Percentiles rank a stretch among this genome's conserved stretches.
phyloP scores from a whole-genome alignment of 164 flowering plant species.

The Stephania yunnanensis region DNA sequence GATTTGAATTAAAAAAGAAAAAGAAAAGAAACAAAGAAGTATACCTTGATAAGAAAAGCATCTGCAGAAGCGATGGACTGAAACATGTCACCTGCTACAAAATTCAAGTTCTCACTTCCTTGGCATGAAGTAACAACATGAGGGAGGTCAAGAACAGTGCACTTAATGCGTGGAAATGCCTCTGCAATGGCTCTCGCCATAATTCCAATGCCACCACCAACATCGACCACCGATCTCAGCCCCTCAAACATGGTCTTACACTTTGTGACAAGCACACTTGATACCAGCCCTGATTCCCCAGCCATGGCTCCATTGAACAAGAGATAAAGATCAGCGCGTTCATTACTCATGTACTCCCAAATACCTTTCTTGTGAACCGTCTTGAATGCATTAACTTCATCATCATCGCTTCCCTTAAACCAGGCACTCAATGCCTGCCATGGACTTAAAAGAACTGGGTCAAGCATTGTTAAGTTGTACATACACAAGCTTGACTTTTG shows the following conservation, averaged over 20 bases:
- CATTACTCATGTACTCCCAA: conserved; percentile 10
- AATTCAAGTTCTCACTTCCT: too few relatives aligned
- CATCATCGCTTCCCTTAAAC: background rate
- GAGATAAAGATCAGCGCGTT: background rate
- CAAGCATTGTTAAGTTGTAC: conserved; percentile 9
- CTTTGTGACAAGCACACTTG: background rate
- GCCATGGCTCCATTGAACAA: conserved; percentile 28
- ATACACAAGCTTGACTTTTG: background rate
- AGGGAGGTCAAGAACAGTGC: conserved; percentile 13
- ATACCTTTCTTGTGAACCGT: conserved; percentile 18
- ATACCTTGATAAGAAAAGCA: too few relatives aligned
- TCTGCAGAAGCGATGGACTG: too few relatives aligned
- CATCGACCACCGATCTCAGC: conserved; percentile 30
- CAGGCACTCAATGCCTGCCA: background rate
- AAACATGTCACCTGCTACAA: too few relatives aligned
- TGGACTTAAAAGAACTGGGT: conserved; percentile 22
- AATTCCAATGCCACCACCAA: conserved; percentile 16
- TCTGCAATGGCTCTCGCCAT: conserved; percentile 10
- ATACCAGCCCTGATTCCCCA: conserved; percentile 15
- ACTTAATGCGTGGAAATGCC: conserved; percentile 29
- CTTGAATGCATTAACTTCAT: conserved; percentile 15
- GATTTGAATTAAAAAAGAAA: too few relatives aligned
- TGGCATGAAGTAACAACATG: too few relatives aligned
- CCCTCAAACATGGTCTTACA: conserved; percentile 21
- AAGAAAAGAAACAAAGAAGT: too few relatives aligned